A percentile compares a stretch with the other conserved stretches of the same genome.
Evolutionary conservation across 305 asterid genomes (phyloP).

Genomic region (Fraxinus nigra): DNA sequence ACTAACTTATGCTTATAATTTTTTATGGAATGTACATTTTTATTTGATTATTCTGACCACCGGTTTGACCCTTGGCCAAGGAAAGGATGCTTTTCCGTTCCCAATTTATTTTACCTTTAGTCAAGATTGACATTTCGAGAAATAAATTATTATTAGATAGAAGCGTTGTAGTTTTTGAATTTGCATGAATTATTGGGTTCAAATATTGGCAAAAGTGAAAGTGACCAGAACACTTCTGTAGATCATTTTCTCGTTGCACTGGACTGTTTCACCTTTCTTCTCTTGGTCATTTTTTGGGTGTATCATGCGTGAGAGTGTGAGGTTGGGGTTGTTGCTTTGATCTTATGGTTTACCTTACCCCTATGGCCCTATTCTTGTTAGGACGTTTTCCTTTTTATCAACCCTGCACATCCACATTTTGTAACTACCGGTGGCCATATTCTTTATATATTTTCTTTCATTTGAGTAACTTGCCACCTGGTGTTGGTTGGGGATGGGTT

Average conservation of each 20-base stretch:
- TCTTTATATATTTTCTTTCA: not conserved
- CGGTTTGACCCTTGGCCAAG: not conserved
- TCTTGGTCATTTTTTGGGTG: not conserved
- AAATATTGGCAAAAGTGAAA: not conserved
- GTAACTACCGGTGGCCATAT: not conserved
- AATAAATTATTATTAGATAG: not conserved
- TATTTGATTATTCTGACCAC: not conserved
- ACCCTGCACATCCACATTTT: not conserved
- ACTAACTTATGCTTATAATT: not conserved
- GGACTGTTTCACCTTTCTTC: not conserved
- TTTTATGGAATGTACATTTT: not conserved
- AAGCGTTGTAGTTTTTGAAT: not conserved
- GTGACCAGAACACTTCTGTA: not conserved
- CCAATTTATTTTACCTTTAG: not conserved
- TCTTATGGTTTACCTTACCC: not conserved
- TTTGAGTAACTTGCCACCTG: not conserved
- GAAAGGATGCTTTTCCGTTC: not conserved
- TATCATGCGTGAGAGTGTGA: not conserved
- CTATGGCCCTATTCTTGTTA: not conserved
- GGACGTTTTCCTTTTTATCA: not conserved
- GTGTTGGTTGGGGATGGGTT: not conserved
- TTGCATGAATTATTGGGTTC: not conserved
- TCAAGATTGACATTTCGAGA: not conserved
- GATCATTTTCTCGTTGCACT: not conserved
- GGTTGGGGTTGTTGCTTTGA: not conserved